Evolutionary conservation across 1,139 yeast species (phyloP).

Genomic region (Yamadazyma diddensiae): DNA sequence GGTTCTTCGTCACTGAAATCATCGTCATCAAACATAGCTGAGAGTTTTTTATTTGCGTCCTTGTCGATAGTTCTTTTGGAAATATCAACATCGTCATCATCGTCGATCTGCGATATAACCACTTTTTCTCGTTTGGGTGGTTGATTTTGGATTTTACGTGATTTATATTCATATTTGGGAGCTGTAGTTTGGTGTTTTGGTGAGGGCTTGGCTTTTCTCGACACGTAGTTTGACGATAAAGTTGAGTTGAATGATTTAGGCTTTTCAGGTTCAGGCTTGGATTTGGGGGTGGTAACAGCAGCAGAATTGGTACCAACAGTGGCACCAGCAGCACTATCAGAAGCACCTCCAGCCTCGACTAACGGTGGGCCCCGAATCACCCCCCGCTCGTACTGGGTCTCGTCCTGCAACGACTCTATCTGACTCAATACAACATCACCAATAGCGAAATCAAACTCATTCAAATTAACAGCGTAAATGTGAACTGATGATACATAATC

Average conservation of each 20-base stretch:
- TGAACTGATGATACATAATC: constrained; percentile 26
- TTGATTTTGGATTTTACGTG: constrained; percentile 32
- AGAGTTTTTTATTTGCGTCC: constrained; percentile 9
- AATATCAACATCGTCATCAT: constrained; percentile 15
- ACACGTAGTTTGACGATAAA: constrained; percentile 26
- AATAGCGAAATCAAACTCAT: constrained; percentile 16
- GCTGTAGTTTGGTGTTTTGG: constrained; percentile 4
- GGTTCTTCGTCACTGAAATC: constrained; percentile 16
- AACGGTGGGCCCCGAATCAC: constrained; percentile 35
- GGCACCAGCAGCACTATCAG: not conserved
- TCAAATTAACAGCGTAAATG: constrained; percentile 27
- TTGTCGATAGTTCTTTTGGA: constrained; percentile 2
- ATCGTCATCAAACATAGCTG: constrained; percentile 16
- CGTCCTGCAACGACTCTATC: constrained; percentile 18
- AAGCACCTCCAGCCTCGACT: too few species aligned
- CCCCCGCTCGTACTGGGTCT: constrained; percentile 26
- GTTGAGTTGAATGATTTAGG: constrained; percentile 12
- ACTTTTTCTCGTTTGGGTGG: constrained; percentile 33
- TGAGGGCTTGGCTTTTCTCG: constrained; percentile 21
- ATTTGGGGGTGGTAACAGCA: not conserved
- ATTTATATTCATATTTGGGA: constrained; percentile 33
- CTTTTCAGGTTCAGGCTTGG: constrained; percentile 5
- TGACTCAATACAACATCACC: constrained; percentile 32
- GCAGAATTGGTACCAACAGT: not conserved
- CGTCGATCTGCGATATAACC: constrained; percentile 25